Evolutionary conservation across 192 early-diverging fungal species (phyloP).

Genomic region (Backusella parvicylindrica): DNA sequence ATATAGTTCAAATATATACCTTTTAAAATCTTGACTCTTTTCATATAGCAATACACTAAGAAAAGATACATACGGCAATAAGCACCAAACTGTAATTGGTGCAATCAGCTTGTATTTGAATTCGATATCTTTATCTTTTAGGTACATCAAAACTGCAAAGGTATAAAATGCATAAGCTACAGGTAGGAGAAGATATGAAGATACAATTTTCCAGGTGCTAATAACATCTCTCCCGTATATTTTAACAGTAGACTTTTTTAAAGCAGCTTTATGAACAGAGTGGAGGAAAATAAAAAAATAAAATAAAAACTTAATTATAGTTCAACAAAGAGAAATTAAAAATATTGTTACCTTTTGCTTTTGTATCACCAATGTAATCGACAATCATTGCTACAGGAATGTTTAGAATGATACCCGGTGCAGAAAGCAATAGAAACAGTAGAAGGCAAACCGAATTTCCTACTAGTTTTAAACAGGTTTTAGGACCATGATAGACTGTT

Average conservation of each 20-base stretch:
- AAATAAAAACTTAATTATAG: too few species aligned
- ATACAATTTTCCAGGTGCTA: constrained; percentile 93
- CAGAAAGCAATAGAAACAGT: constrained; percentile 71
- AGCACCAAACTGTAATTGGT: constrained; percentile 40
- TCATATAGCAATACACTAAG: constrained; percentile 71
- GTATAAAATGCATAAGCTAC: constrained; percentile 69
- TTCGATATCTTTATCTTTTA: constrained; percentile 23
- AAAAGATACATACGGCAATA: constrained; percentile 66
- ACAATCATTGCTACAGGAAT: constrained; percentile 50
- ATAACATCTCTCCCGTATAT: constrained; percentile 93
- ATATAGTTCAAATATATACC: constrained; percentile 30
- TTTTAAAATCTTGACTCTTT: constrained; percentile 68
- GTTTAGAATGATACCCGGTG: constrained; percentile 72
- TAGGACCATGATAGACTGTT: constrained; percentile 62
- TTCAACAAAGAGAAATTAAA: too few species aligned
- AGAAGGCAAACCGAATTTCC: constrained; percentile 65
- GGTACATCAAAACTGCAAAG: constrained; percentile 50
- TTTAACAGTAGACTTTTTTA: constrained; percentile 87
- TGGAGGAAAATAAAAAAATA: too few species aligned
- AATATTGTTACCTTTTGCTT: constrained; percentile 40
- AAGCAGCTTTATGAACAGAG: constrained; percentile 54
- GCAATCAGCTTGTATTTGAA: constrained; percentile 36
- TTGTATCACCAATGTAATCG: constrained; percentile 47
- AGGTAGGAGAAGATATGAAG: constrained; percentile 73
- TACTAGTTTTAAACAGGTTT: constrained; percentile 64